Conservation (phyloP, 371 early-diverging fungal species). For the Rhizopus sp. region DNA sequence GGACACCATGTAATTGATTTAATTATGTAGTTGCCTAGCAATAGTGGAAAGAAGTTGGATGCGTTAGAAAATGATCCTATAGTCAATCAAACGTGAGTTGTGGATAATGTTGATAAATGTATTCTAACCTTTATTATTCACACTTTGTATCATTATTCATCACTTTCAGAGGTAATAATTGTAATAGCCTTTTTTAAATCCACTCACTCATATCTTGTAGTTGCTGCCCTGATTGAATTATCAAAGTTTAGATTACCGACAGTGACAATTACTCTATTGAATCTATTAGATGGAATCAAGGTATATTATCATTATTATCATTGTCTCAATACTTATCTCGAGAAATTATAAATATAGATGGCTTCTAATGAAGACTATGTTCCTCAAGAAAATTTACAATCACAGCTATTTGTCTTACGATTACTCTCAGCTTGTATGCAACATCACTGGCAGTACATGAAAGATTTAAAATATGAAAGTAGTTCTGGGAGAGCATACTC, state of each 20-base stretch:
- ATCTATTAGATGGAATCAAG: slow-evolving; percentile 64
- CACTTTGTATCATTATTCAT: background rate
- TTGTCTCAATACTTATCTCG: no score
- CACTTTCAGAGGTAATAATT: background rate
- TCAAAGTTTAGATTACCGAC: slow-evolving; percentile 64
- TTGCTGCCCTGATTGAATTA: slow-evolving; percentile 66
- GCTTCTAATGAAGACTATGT: slow-evolving; percentile 55
- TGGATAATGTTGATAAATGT: background rate
- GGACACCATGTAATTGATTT: background rate
- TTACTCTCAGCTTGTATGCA: slow-evolving; percentile 75
- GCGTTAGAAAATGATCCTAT: slow-evolving; percentile 63
- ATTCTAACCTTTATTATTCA: slow-evolving; percentile 1
- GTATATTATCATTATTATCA: slow-evolving; percentile 29
- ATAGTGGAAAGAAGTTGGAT: slow-evolving; percentile 56
- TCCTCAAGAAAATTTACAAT: slow-evolving; percentile 65
- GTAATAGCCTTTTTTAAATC: background rate
- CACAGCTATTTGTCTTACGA: slow-evolving; percentile 74
- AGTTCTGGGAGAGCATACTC: slow-evolving; percentile 24
- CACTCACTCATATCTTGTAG: slow-evolving; percentile 12
- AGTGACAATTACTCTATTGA: slow-evolving; percentile 55
- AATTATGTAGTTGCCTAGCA: slow-evolving; percentile 52
- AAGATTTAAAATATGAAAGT: slow-evolving; percentile 38
- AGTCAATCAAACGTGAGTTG: slow-evolving; percentile 56
- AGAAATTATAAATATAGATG: slow-evolving; percentile 12
- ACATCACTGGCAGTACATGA: slow-evolving; percentile 68